phyloP scores from a whole-genome alignment of 257 asterid species.

The Gentiana straminea region DNA sequence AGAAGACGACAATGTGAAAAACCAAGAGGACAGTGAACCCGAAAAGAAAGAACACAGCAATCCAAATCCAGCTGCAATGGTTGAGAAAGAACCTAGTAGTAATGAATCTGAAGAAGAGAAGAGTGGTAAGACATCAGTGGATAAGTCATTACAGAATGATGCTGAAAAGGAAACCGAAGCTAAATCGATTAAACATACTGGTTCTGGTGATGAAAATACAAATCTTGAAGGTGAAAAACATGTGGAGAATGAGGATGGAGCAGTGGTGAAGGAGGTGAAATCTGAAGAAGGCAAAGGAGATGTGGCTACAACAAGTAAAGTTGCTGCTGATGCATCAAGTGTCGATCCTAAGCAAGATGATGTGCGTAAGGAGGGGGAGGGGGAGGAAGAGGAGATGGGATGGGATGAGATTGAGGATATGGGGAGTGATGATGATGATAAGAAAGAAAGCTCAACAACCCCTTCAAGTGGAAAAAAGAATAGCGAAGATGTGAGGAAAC shows the following conservation, averaged over 20 bases:
- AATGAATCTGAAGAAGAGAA: conserved; percentile 13
- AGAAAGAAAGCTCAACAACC: conserved; percentile 14
- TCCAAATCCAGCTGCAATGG: conserved; percentile 8
- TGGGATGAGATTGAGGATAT: conserved; percentile 89
- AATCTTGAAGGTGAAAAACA: conserved; percentile 11
- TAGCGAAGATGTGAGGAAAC: conserved; percentile 32
- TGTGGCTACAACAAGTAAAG: conserved; percentile 18
- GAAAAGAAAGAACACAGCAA: conserved; percentile 12
- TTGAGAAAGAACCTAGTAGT: conserved; percentile 13
- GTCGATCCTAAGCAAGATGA: conserved; percentile 26
- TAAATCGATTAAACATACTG: conserved; percentile 15
- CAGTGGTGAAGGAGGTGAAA: conserved; percentile 9
- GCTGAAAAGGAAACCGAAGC: conserved; percentile 10
- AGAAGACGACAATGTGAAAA: conserved; percentile 9
- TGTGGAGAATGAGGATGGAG: conserved; percentile 14
- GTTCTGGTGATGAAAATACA: conserved; percentile 21
- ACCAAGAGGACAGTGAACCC: conserved; percentile 11
- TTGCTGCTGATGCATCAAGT: conserved; percentile 13
- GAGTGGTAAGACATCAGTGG: conserved; percentile 13
- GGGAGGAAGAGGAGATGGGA: conserved; percentile 52
- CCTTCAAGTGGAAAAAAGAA: conserved; percentile 24
- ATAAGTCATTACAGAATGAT: conserved; percentile 13
- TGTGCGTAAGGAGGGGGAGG: conserved; percentile 38
- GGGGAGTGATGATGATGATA: conserved; percentile 71
- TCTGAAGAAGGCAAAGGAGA: conserved; percentile 16